phyloP scores from a whole-genome alignment of 2,329 filamentous ascomycete genomes.

The Diaporthe citrichinensis region DNA sequence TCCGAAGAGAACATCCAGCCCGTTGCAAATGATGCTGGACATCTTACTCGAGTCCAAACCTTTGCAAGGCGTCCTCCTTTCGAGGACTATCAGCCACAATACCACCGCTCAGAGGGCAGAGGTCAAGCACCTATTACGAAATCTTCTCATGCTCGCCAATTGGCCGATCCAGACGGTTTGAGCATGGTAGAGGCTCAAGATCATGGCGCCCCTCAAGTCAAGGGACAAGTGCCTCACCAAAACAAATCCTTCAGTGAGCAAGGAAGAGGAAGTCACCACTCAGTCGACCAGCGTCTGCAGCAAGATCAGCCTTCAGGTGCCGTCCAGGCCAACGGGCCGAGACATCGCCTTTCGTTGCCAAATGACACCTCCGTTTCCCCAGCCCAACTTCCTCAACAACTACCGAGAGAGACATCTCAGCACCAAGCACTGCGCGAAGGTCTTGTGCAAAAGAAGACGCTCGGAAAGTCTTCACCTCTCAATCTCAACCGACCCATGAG shows the following conservation, averaged over 20 bases:
- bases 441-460: not conserved
- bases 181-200: no score
- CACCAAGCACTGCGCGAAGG: not conserved
- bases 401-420: not conserved
- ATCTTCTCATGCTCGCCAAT: not conserved
- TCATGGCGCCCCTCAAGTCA: no score
- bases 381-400: not conserved
- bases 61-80: constrained; percentile 7
- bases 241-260: not conserved
- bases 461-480: not conserved
- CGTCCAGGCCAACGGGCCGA: not conserved
- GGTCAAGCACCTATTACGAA: not conserved
- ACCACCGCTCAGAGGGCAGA: not conserved
- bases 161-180: not conserved
- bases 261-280: not conserved
- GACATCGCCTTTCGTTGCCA: constrained; percentile 31
- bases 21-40: not conserved
- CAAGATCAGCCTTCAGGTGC: not conserved
- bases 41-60: not conserved
- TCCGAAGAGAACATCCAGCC: not conserved
- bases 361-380: constrained; percentile 39
- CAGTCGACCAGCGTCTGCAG: not conserved
- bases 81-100: constrained; percentile 9
- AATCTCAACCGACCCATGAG: constrained; percentile 23
- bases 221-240: not conserved